Evolutionary conservation across 2,329 filamentous ascomycete species (phyloP), one percentile per base, ranked within the genome.

Genomic region (Zymoseptoria passerinii): DNA sequence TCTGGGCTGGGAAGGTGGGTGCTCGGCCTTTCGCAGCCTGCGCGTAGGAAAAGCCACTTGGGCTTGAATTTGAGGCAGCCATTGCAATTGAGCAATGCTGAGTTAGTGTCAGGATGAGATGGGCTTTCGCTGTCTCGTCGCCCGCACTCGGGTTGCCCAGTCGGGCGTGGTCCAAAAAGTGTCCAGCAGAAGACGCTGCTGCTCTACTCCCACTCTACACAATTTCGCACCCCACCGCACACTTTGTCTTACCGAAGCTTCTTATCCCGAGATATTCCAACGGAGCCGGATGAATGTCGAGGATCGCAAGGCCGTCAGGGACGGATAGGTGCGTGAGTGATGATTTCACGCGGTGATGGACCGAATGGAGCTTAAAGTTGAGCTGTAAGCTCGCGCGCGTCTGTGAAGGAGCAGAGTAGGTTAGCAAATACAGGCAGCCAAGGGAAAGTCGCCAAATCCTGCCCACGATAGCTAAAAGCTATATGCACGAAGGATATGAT

Each of bases 1-100:
- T 68, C 60, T 77, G 74, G 54, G 78, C 72, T 54, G 77, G 70
- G 57, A 75, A 68, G 57, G 77, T 70, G 55, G 80, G 71, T 57
- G 82, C 77, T 68, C 87, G 83, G 70, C 92, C 90, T 75, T 94
- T 94, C 60, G 92, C 92, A 71, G 92, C 92, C 81, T 96, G 91
- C 69, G 92, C 92, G 75, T 97, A 97, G 60, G 92, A 96, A 73
- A 96, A 96, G 66, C 70, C 70, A 50, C 67, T 67, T 23, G 69
- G 66, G 66, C 68, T 70, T 28, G 62, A 58, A 50, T 52, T 65
- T 48, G 61, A 59, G 50, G 64, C 66, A 61, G 66, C 66, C 68
- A 70, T 70, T 59, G 57, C 58, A 54, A 54, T 35, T 40, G 29
- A 54, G 52, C 53, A 58, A 58, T 55, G 52, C 58, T 59, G 56